Evolutionary conservation across 1,284 basidiomycete species (phyloP).

Genomic region (Cryptococcus sp.): DNA sequence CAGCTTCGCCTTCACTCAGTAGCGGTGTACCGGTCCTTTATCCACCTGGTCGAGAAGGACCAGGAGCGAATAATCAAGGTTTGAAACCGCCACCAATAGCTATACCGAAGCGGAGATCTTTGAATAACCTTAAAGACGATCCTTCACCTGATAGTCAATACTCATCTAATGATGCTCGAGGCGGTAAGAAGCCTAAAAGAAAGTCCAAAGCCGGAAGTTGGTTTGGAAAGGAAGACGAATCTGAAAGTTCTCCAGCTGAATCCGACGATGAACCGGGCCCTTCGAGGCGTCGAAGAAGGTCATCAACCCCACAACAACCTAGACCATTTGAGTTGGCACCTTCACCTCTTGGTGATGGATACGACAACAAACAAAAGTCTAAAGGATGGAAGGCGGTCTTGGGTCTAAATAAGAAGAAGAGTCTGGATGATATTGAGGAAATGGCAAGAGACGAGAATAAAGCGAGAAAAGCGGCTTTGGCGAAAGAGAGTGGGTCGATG

Average conservation of each 20-base stretch:
- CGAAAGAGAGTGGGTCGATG: slow-evolving; percentile 34
- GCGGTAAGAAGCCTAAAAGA: slow-evolving; percentile 16
- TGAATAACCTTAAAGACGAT: slow-evolving; percentile 35
- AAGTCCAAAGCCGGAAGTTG: slow-evolving; percentile 9
- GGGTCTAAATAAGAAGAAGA: slow-evolving; percentile 18
- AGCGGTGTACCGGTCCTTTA: slow-evolving; percentile 9
- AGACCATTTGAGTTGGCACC: slow-evolving; percentile 19
- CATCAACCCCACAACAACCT: neutral
- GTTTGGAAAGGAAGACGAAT: slow-evolving; percentile 9
- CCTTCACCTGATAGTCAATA: slow-evolving; percentile 15
- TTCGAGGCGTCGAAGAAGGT: slow-evolving; percentile 7
- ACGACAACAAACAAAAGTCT: too few species aligned
- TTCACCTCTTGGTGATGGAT: slow-evolving; percentile 4
- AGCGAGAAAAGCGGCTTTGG: slow-evolving; percentile 38
- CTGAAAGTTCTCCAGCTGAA: slow-evolving; percentile 7
- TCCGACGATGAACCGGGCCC: slow-evolving; percentile 40
- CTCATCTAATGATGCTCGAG: slow-evolving; percentile 9
- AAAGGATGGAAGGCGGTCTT: slow-evolving; percentile 14
- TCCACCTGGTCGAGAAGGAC: slow-evolving; percentile 9
- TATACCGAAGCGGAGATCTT: slow-evolving; percentile 33
- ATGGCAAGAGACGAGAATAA: slow-evolving; percentile 34
- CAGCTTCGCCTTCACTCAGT: slow-evolving; percentile 6
- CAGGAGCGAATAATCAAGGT: slow-evolving; percentile 22
- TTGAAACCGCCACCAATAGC: slow-evolving; percentile 26
- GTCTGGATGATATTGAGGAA: slow-evolving; percentile 20